These are phyloP conservation scores for Arxiozyma heterogenica DNA, from an alignment of 1,139 yeast species.

Conservation along the genomic window DNA sequence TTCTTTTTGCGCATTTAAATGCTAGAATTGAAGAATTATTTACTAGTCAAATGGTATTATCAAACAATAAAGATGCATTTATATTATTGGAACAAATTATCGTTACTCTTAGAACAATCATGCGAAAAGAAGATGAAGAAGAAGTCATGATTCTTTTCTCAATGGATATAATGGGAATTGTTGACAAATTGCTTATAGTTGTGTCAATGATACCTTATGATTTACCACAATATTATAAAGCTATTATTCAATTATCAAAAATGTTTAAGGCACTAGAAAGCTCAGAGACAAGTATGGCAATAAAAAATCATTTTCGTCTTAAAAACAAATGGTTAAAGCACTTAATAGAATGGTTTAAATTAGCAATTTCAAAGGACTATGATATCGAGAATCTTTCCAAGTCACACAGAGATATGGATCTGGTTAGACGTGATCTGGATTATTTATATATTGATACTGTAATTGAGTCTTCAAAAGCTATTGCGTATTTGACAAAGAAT, in stretches of 20 bases:
- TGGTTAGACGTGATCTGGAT: slow-evolving; percentile 37
- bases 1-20: slow-evolving; percentile 29
- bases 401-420: slow-evolving; percentile 28
- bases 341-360: slow-evolving; percentile 62
- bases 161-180: slow-evolving; percentile 33
- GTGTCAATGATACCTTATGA: slow-evolving; percentile 31
- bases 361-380: slow-evolving; percentile 35
- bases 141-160: slow-evolving; percentile 34
- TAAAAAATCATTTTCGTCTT: slow-evolving; percentile 46
- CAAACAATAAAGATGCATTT: slow-evolving; percentile 22
- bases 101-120: slow-evolving; percentile 34
- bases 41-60: slow-evolving; percentile 22
- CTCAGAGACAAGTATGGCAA: slow-evolving; percentile 37
- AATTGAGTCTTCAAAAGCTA: slow-evolving; percentile 52
- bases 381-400: slow-evolving; percentile 28
- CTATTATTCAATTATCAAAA: slow-evolving; percentile 53
- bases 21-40: slow-evolving; percentile 18
- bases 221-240: slow-evolving; percentile 37
- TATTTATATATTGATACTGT: slow-evolving; percentile 57
- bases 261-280: slow-evolving; percentile 43
- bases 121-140: slow-evolving; percentile 34
- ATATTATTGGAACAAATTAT: slow-evolving; percentile 36
- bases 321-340: slow-evolving; percentile 55
- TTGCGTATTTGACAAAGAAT: slow-evolving; percentile 46
- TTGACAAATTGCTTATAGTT: slow-evolving; percentile 33